phyloP scores from a whole-genome alignment of 768 basidiomycete genomes.

The Rhodotorula kratochvilovae region DNA sequence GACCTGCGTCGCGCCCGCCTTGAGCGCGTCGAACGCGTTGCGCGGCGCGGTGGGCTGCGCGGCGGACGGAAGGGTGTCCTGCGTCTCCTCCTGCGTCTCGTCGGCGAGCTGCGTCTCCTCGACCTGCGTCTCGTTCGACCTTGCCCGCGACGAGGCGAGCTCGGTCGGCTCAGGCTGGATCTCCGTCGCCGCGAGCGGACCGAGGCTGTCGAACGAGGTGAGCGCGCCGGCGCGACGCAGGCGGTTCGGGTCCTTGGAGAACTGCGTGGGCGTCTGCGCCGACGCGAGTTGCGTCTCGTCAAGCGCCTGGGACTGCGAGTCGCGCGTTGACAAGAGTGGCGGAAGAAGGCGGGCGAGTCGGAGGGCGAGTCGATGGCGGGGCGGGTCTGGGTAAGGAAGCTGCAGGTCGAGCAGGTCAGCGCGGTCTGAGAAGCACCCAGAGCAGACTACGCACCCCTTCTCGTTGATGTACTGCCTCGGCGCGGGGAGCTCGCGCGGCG shows the following conservation, averaged over 20 bases:
- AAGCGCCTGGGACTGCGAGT: conserved; percentile 23
- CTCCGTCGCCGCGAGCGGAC: conserved; percentile 7
- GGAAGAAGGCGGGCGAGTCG: conserved; percentile 18
- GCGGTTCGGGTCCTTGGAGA: background rate
- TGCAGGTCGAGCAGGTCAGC: background rate
- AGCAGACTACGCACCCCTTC: conserved; percentile 17
- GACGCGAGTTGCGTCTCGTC: conserved; percentile 18
- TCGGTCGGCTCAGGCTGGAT: conserved; percentile 1
- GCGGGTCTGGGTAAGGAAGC: conserved; percentile 36
- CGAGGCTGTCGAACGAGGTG: conserved; percentile 1
- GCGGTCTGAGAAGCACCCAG: accelerated
- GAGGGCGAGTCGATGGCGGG: conserved; percentile 35
- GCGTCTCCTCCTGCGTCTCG: conserved; percentile 19
- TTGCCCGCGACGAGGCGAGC: background rate
- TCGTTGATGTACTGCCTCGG: conserved; percentile 38
- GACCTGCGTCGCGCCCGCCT: background rate
- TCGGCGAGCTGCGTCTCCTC: background rate
- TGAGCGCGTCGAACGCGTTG: conserved; percentile 27
- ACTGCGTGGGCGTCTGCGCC: conserved; percentile 29
- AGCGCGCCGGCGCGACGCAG: conserved; percentile 11
- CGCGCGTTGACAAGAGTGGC: conserved; percentile 14
- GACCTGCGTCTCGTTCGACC: background rate
- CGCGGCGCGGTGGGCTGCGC: conserved; percentile 10
- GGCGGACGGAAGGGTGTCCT: conserved; percentile 7
- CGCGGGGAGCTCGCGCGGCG: conserved; percentile 22